Conservation (phyloP, 371 early-diverging fungal species). For the Actinomortierella ambigua region DNA sequence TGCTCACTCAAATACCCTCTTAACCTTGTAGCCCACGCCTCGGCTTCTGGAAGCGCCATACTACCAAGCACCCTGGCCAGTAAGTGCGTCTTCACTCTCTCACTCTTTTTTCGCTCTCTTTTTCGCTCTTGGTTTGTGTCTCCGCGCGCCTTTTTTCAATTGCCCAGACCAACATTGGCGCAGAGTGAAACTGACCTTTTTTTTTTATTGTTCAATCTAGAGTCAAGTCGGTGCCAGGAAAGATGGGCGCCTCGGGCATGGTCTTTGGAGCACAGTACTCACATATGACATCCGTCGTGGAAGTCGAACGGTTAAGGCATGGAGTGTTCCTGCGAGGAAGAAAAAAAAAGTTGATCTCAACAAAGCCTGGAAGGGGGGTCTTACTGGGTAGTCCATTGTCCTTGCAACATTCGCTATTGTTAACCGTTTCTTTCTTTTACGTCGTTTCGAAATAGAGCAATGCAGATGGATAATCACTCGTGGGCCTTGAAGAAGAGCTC, state of each 20-base stretch:
- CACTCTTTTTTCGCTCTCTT: too few relatives aligned
- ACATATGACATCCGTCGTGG: conserved; percentile 39
- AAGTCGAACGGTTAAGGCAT: conserved; percentile 40
- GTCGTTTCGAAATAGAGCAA: conserved; percentile 14
- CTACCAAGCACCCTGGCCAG: conserved; percentile 40
- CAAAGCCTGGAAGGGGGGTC: too few relatives aligned
- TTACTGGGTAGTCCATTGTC: too few relatives aligned
- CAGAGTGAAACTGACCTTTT: neutral
- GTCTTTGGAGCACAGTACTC: conserved; percentile 47
- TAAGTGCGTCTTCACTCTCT: conserved; percentile 12
- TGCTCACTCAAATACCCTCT: too few relatives aligned
- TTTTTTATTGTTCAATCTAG: conserved; percentile 7
- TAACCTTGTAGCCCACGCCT: conserved; percentile 12
- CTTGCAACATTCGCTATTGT: too few relatives aligned
- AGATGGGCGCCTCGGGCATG: conserved; percentile 43
- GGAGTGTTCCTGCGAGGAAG: neutral
- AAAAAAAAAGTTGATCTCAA: too few relatives aligned
- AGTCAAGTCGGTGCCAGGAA: conserved; percentile 42
- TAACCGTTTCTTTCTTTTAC: too few relatives aligned
- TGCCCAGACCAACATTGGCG: too few relatives aligned
- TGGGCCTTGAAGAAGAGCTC: conserved; percentile 22
- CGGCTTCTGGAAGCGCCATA: conserved; percentile 46
- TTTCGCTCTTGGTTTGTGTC: too few relatives aligned
- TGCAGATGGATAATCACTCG: conserved; percentile 36
- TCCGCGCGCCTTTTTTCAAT: neutral